These are phyloP conservation scores for Erigeron philadelphicus DNA, from an alignment of 140 eudicot species.

Conservation along the genomic window DNA sequence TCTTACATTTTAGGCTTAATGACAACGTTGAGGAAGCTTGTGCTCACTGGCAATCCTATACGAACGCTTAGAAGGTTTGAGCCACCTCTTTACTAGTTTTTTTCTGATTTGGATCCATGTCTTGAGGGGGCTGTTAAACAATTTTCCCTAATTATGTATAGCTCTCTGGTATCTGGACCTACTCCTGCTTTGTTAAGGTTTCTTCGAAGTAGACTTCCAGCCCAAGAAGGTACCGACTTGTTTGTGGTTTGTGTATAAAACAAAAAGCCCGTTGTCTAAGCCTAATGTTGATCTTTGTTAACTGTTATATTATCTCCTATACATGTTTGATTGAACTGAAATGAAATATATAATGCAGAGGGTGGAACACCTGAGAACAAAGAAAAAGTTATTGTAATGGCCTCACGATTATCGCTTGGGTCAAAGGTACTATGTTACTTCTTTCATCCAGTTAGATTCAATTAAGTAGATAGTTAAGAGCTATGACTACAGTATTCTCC, in stretches of 20 bases:
- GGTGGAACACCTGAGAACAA: constrained; percentile 50
- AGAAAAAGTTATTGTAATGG: constrained; percentile 57
- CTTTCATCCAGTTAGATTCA: background rate
- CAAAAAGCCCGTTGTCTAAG: background rate
- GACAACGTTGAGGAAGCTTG: constrained; percentile 86
- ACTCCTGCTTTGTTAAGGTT: constrained; percentile 84
- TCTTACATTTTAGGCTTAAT: constrained; percentile 49
- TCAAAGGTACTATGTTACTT: constrained; percentile 59
- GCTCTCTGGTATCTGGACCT: constrained; percentile 88
- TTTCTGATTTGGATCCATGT: constrained; percentile 11
- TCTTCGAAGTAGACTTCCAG: constrained; percentile 89
- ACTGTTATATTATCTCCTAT: background rate
- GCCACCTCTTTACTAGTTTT: constrained; percentile 10
- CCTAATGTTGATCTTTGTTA: constrained; percentile 18
- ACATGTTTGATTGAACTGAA: background rate
- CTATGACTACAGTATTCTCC: background rate
- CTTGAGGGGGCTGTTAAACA: constrained; percentile 8
- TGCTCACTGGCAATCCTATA: constrained; percentile 84
- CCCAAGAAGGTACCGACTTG: constrained; percentile 66
- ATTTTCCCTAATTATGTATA: constrained; percentile 20
- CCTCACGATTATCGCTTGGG: constrained; percentile 66
- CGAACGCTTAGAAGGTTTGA: constrained; percentile 86
- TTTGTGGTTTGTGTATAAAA: background rate
- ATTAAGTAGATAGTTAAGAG: constrained; percentile 2
- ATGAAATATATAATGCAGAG: constrained; percentile 38